A percentile compares a stretch with the other conserved stretches of the same genome.
Conservation (phyloP, 2,329 filamentous ascomycete species). For the Colletotrichum lentis region DNA sequence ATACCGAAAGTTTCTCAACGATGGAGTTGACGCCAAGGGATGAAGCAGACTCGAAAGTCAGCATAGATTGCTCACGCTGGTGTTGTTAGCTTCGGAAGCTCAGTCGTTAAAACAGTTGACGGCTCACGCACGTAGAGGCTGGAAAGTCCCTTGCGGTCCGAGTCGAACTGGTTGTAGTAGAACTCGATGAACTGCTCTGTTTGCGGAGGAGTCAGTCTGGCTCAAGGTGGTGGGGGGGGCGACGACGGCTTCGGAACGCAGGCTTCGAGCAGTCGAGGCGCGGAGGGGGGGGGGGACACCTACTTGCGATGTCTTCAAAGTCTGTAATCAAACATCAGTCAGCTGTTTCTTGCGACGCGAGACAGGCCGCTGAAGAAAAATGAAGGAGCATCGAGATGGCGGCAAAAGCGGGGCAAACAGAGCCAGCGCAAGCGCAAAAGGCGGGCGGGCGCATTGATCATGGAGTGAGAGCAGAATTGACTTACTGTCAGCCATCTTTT, state of each 20-base stretch:
- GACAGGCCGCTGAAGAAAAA: not conserved
- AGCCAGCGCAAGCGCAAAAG: not conserved
- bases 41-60: slow-evolving; percentile 85
- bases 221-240: not conserved
- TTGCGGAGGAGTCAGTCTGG: slow-evolving; percentile 7
- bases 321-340: slow-evolving; percentile 44
- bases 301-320: slow-evolving; percentile 59
- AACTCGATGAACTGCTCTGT: slow-evolving; percentile 86
- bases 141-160: slow-evolving; percentile 69
- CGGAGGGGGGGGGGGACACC: slow-evolving; percentile 43
- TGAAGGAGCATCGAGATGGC: not conserved
- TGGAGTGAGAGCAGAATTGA: not conserved
- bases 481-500: slow-evolving; percentile 37
- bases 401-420: slow-evolving; percentile 2
- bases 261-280: not conserved
- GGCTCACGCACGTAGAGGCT: slow-evolving; percentile 90
- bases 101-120: slow-evolving; percentile 3
- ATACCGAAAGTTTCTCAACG: slow-evolving; percentile 81
- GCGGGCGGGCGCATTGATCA: not conserved
- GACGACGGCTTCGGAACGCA: not conserved
- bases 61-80: slow-evolving; percentile 84
- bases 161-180: slow-evolving; percentile 91
- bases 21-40: slow-evolving; percentile 72
- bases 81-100: slow-evolving; percentile 10
- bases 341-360: slow-evolving; percentile 1